Evolutionary conservation across 345 rosid species (phyloP), one percentile per base, ranked within the genome.

Genomic region (Punica granatum): DNA sequence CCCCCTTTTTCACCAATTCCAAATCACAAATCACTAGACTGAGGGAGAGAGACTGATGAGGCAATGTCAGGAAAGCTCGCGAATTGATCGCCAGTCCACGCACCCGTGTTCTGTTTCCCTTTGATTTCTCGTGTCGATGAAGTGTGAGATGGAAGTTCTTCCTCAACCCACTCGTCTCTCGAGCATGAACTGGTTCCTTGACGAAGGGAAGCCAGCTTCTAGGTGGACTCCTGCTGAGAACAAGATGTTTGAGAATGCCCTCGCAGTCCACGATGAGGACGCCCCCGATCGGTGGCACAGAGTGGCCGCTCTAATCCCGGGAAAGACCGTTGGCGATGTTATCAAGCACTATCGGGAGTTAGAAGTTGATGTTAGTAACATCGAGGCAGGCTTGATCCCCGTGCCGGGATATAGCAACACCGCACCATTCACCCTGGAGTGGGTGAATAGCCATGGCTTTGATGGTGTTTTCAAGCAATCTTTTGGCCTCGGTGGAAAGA

Each of bases 191-290:
- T 94, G 89, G 92, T 60, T 75, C 46, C 77, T 73, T 32, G 84
- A 86, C 67, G 96, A 82, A 41, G 77, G 74, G 73, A 77, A 69
- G 74, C 64, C 69, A 28, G 23, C 28, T 64, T 70, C 82, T 15
- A 81, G 73, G 70, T 94, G 96, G 99, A 91, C 92, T 3, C 76
- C 74, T 1, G 89, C 80, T 3, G 98, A 94, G 80, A 86, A 94
- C 86, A 94, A 94, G 76, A 70, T 74, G 69, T 94, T 94, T 44
- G 96, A 94, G 77, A 88, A 83, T 67, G 95, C 97, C 54, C 72
- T 94, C 37, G 99, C 96, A 3, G 77, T 79, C 32, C 68, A 79
- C 26, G 98, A 89, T 37, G 77, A 82, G 76, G 92, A 91, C 42
- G 80, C 82, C 1, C 87, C 85, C 4, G 90, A 88, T 67, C 78